phyloP scores from a whole-genome alignment of 345 rosid genomes.

The Eutrema heterophyllum region DNA sequence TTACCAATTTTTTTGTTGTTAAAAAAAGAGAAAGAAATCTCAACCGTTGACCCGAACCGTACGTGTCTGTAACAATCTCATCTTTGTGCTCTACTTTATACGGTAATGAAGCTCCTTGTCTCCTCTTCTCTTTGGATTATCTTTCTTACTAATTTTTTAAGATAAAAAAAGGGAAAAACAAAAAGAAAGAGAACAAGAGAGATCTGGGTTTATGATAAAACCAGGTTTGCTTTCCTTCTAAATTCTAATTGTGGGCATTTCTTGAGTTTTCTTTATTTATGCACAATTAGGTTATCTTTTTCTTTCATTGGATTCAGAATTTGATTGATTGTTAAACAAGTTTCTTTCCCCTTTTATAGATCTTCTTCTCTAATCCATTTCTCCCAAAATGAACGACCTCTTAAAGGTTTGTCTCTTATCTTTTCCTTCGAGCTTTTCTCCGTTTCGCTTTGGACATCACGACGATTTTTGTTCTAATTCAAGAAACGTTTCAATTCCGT shows the following conservation, averaged over 20 bases:
- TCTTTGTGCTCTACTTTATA: constrained; percentile 11
- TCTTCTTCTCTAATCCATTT: constrained; percentile 13
- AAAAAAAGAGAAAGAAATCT: neutral
- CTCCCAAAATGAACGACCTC: constrained; percentile 75
- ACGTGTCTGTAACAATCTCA: constrained; percentile 1
- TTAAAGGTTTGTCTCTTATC: constrained; percentile 42
- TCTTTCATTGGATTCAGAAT: neutral
- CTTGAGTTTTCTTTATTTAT: neutral
- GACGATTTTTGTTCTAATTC: neutral
- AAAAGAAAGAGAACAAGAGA: constrained; percentile 7
- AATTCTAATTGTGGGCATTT: neutral
- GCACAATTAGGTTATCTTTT: neutral
- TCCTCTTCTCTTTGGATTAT: neutral
- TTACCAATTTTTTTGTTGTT: neutral
- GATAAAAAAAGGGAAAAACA: neutral
- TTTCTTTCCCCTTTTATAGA: constrained; percentile 21
- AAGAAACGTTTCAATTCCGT: neutral
- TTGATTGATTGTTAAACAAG: constrained; percentile 29
- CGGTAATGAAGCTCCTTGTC: constrained; percentile 8
- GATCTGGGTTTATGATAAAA: constrained; percentile 31
- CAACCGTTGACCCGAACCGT: neutral
- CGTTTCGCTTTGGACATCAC: neutral
- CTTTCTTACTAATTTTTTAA: neutral
- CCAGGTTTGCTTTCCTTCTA: constrained; percentile 17
- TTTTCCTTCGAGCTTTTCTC: neutral